These are phyloP conservation scores for Suillus weaverae DNA, from an alignment of 768 basidiomycete genomes.

Conservation along the genomic window DNA sequence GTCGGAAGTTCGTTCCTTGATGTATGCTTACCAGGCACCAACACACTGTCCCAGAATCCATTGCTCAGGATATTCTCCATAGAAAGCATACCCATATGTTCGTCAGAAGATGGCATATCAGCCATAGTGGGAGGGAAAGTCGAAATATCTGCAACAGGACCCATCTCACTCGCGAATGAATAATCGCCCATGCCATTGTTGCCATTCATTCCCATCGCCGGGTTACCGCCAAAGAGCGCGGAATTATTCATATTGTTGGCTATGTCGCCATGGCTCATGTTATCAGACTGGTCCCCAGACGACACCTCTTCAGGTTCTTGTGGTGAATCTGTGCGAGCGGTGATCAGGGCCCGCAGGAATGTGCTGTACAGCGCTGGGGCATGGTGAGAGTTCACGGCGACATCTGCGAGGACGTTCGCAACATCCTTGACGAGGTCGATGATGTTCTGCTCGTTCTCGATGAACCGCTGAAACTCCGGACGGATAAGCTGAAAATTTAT, in stretches of 20 bases:
- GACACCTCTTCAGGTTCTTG: conserved; percentile 31
- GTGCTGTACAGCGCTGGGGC: conserved; percentile 88
- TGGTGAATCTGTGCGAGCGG: conserved; percentile 43
- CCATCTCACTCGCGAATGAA: conserved; percentile 82
- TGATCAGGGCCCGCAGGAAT: conserved; percentile 77
- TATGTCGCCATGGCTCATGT: conserved; percentile 28
- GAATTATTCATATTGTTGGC: conserved; percentile 20
- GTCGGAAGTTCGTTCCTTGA: conserved; percentile 7
- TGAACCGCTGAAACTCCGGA: conserved; percentile 76
- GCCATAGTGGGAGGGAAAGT: conserved; percentile 91
- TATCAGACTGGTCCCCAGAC: conserved; percentile 13
- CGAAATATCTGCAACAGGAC: conserved; percentile 76
- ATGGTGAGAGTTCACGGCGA: conserved; percentile 77
- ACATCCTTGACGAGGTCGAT: conserved; percentile 75
- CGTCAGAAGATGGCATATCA: conserved; percentile 42
- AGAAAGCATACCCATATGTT: conserved; percentile 52
- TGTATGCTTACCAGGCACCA: conserved; percentile 70
- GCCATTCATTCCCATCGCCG: conserved; percentile 22
- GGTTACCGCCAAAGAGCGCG: conserved; percentile 16
- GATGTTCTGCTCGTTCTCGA: conserved; percentile 72
- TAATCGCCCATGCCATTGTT: conserved; percentile 48
- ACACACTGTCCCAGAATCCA: conserved; percentile 86
- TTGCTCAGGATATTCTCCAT: conserved; percentile 82
- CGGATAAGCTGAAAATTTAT: conserved; percentile 63
- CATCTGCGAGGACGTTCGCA: conserved; percentile 73